Evolutionary conservation across 495 filamentous ascomycete species (phyloP), one percentile per base, ranked within the genome.

Genomic region (Xylaria bambusicola): DNA sequence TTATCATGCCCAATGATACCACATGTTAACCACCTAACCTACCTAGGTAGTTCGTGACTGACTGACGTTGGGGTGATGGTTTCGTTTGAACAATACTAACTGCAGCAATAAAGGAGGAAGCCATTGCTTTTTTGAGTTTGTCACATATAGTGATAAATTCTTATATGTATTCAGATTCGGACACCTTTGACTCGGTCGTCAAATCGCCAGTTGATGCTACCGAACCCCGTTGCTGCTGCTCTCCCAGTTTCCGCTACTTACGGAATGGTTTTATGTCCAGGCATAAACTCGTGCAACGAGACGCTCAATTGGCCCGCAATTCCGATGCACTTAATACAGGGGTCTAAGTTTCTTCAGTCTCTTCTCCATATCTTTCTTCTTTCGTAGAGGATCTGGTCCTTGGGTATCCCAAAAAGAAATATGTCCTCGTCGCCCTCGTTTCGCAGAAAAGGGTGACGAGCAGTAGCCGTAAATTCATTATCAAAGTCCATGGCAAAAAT

Each of bases 381-480:
- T 53, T 49, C 38, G 9, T 24, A 36, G 24, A 52, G 57, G 41
- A 46, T 27, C 38, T 40, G 31, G 57, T 41, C 56, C 57, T 53
- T 53, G 41, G 29, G 26, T 60, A 60, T 38, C 40, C 57, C 40
- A 60, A 52, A 18, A n/a, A n/a, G n/a, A n/a, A n/a, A 38, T 47
- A 27, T 46, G 41, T 33, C 23, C 48, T 47, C 17, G 48, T 50
- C 53, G 42, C 58, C 62, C 60, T 41, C 31, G 40, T 60, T 62
- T 65, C 54, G 48, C 13, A 55, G 38, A 48, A 45, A 59, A 57
- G 55, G 52, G 31, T 46, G 48, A 46, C 50, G 62, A 35, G 57
- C 50, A 63, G 52, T 46, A 54, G 52, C 63, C 63, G 50, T 68
- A 66, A 65, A 61, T 65, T 71, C 68, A 58, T 68, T 42, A n/a